Evolutionary conservation across 2,329 filamentous ascomycete genomes (phyloP).

Genomic region (Trichoderma semiorbis): DNA sequence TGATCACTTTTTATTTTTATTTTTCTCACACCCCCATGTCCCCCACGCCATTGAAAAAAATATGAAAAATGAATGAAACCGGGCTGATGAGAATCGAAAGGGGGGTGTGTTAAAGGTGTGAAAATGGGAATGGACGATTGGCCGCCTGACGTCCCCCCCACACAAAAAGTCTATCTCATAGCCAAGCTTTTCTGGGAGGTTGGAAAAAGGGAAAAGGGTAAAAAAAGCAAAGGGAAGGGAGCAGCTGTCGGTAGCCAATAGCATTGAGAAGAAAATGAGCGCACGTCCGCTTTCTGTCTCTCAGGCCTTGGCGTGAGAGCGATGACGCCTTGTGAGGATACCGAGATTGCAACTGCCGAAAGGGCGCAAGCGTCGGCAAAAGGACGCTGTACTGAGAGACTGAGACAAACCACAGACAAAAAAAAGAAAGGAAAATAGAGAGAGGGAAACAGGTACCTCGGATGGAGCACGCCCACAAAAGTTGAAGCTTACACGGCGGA

Average conservation of each 20-base stretch:
- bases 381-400: neutral
- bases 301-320: neutral
- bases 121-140: neutral
- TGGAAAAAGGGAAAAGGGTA: neutral
- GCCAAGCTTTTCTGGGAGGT: neutral
- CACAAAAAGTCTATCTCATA: conserved; percentile 1
- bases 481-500: neutral
- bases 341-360: conserved; percentile 4
- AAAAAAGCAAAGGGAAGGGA: neutral
- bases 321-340: neutral
- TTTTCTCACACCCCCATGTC: neutral
- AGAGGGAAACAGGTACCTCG: neutral
- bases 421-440: neutral
- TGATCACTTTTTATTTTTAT: neutral
- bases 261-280: neutral
- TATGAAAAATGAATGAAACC: neutral
- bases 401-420: no score
- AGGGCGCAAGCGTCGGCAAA: neutral
- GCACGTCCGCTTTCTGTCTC: neutral
- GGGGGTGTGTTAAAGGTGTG: neutral
- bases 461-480: neutral
- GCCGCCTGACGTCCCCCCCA: neutral
- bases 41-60: neutral
- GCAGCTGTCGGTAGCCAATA: neutral
- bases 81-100: neutral